Evolutionary conservation across 2,329 filamentous ascomycete species (phyloP), one percentile per base, ranked within the genome.

Genomic region (Thielaviopsis punctulata): DNA sequence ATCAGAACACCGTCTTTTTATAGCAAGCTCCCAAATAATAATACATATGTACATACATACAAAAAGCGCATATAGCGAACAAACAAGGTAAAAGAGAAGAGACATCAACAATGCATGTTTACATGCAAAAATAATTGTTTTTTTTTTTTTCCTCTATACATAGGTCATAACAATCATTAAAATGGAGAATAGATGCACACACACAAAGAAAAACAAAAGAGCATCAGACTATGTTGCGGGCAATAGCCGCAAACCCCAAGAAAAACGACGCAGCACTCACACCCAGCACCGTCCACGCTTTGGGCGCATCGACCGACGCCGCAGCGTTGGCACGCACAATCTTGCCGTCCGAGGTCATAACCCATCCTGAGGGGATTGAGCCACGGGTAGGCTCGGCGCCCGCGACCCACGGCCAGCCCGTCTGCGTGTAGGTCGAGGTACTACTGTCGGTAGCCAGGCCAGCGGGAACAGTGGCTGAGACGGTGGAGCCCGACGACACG

Each of bases 331-430:
- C 76, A 62, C 84, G 84, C 62, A 87, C 73, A 60, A 92, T 80
- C 70, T 89, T 90, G 63, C 86, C 86, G 59, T 79, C 76, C 56
- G 80, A 72, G 49, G 81, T 86, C 67, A 92, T 85, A 56, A 80
- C 76, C 86, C 86, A 95, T 55, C 85, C 86, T 60, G 73, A 77
- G 41, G 89, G 87, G 55, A 94, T 77, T 57, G 70, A 66, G 4
- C 73, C 69, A 25, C 69, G 68, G 12, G 76, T 70, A 13, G 72
- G 71, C 5, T 72, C 73, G 52, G 75, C 68, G 52, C 67, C 68
- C 45, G 73, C 71, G 25, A 79, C 75, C 82, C 82, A 87, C 21
- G 83, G 83, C 73, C 77, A 84, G 48, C 76, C 75, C 8, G 77
- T 79, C 58, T 75, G 76, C 3, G 73, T 77, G 33, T 68, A 66